Evolutionary conservation across 345 rosid genomes (phyloP), one percentile per base, ranked within the genome.

Genomic region (Schrenkiella parvula): DNA sequence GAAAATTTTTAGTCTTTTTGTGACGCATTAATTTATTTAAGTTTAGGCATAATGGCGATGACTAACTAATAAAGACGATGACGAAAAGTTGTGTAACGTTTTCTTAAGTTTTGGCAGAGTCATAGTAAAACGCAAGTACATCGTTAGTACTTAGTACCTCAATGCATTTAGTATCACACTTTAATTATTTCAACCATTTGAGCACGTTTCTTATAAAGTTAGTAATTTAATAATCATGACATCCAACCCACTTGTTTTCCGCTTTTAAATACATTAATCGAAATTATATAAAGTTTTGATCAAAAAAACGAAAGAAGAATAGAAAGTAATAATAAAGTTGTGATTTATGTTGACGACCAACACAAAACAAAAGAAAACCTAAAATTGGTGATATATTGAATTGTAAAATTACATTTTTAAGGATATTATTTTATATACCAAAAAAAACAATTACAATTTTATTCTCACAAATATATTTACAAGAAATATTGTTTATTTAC

Each of bases 61-160:
- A 23, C 57, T 11, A 50, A 31, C 9, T 18, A 5, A 18, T 19
- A 25, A 23, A 60, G 11, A 50, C 0, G 41, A 22, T 17, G 46
- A 43, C 43, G 63, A 63, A 63, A 72, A 53, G 70, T 32, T 52
- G 5, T 43, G 6, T 31, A 43, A 15, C 28, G 58, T 26, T 50
- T 54, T 64, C 41, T 31, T 0, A 54, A 23, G 58, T 73, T 64
- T 73, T 55, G 48, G 77, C 3, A 44, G n/a, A 43, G 50, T 25
- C 19, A 25, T 47, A n/a, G n/a, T n/a, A 13, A 35, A 57, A 23
- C 38, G n/a, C 22, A 64, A 44, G 77, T 64, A 72, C 77, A 34
- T 44, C 35, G 50, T 26, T 21, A 21, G 69, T 71, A 71, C 76
- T 26, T 39, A 12, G 54, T 71, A 71, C 69, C 53, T 29, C 8